Percentiles rank a stretch among this genome's conserved stretches.
phyloP scores from a whole-genome alignment of 2,329 filamentous ascomycete species.

The Penicillium sp. region DNA sequence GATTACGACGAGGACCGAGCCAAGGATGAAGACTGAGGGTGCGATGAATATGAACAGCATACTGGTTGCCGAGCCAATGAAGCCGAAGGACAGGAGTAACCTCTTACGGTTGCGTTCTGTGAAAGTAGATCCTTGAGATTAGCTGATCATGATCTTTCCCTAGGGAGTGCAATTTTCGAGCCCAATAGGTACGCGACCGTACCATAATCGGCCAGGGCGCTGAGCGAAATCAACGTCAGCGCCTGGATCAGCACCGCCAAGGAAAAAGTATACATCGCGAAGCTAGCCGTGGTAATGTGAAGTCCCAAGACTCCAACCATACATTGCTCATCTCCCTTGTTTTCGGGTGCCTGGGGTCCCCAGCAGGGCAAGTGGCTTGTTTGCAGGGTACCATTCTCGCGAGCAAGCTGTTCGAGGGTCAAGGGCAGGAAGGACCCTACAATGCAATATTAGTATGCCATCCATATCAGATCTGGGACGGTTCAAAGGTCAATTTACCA shows the following conservation, averaged over 20 bases:
- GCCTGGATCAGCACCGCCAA: slow-evolving; percentile 84
- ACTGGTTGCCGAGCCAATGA: slow-evolving; percentile 74
- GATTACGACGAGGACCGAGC: slow-evolving; percentile 77
- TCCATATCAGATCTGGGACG: not conserved
- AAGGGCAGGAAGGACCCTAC: slow-evolving; percentile 88
- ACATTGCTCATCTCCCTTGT: slow-evolving; percentile 38
- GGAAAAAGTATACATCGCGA: slow-evolving; percentile 72
- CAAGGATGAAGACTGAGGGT: slow-evolving; percentile 75
- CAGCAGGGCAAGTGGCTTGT: slow-evolving; percentile 38
- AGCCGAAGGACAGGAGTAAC: slow-evolving; percentile 77
- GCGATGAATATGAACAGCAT: slow-evolving; percentile 84
- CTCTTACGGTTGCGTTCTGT: slow-evolving; percentile 69
- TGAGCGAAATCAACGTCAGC: slow-evolving; percentile 75
- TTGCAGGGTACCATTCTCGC: slow-evolving; percentile 84
- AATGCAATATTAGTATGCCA: slow-evolving; percentile 3
- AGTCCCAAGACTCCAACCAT: slow-evolving; percentile 39
- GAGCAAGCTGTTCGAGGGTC: slow-evolving; percentile 84
- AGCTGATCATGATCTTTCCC: not conserved
- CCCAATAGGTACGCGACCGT: slow-evolving; percentile 41
- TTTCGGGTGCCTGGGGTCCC: slow-evolving; percentile 31
- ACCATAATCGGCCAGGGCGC: slow-evolving; percentile 74
- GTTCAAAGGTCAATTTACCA: slow-evolving; percentile 46
- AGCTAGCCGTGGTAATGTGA: slow-evolving; percentile 44
- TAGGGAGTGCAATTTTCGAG: too few species aligned
- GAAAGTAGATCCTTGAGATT: not conserved